Evolutionary conservation across 768 basidiomycete species (phyloP).

Genomic region (Mycena amicta): DNA sequence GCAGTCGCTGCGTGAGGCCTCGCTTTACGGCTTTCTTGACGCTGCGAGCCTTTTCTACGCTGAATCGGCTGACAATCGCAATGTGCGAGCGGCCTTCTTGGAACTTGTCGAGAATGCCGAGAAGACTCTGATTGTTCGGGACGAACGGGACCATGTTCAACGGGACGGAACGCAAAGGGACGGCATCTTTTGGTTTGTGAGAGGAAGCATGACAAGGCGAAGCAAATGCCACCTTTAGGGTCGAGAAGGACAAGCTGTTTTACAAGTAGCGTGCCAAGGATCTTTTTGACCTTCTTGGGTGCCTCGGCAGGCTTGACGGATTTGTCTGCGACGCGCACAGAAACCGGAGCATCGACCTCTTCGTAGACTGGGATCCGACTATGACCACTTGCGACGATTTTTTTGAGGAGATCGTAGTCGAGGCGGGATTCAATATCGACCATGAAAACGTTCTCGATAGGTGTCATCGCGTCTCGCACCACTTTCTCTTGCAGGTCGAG

Average conservation of each 20-base stretch:
- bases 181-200: conserved; percentile 55
- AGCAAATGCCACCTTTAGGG: conserved; percentile 60
- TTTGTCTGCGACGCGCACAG: conserved; percentile 6
- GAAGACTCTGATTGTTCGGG: conserved; percentile 80
- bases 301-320: conserved; percentile 3
- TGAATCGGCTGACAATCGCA: conserved; percentile 86
- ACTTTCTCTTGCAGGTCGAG: conserved; percentile 89
- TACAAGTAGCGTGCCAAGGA: conserved; percentile 84
- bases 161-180: conserved; percentile 79
- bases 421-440: conserved; percentile 80
- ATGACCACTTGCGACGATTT: conserved; percentile 78
- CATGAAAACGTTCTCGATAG: conserved; percentile 83
- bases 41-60: conserved; percentile 69
- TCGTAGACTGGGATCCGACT: conserved; percentile 85
- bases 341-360: conserved; percentile 58
- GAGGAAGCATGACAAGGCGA: background rate
- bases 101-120: conserved; percentile 87
- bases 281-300: conserved; percentile 68
- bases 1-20: conserved; percentile 76
- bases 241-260: conserved; percentile 89
- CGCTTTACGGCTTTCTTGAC: conserved; percentile 85
- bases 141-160: conserved; percentile 87
- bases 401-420: conserved; percentile 76
- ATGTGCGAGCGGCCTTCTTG: conserved; percentile 92
- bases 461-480: conserved; percentile 81